These are phyloP conservation scores for Pisolithus marmoratus DNA, from an alignment of 768 basidiomycete species.

Conservation along the genomic window DNA sequence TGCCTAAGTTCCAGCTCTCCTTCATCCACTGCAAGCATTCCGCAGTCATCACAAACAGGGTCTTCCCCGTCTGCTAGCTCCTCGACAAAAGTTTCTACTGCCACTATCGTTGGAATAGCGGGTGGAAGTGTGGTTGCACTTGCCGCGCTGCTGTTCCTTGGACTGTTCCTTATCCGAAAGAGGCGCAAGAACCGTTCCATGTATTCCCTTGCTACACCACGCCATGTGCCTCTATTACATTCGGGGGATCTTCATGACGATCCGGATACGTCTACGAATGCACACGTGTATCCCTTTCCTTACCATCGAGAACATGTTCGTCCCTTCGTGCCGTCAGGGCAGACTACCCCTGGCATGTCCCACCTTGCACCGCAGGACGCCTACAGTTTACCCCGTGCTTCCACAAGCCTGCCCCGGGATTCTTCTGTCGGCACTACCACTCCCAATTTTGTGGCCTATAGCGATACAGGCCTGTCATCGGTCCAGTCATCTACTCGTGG, in stretches of 20 bases:
- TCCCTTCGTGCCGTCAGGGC: constrained; percentile 10
- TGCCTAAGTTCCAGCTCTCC: constrained; percentile 53
- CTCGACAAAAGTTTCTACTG: constrained; percentile 32
- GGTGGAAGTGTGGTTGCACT: constrained; percentile 50
- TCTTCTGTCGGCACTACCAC: constrained; percentile 11
- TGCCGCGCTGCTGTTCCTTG: constrained; percentile 45
- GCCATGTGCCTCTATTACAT: constrained; percentile 27
- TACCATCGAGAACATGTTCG: constrained; percentile 18
- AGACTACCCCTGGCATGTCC: not conserved
- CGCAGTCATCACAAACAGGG: constrained; percentile 14
- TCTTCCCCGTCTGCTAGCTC: constrained; percentile 16
- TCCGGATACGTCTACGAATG: constrained; percentile 23
- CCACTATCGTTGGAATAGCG: constrained; percentile 43
- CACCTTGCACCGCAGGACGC: not conserved
- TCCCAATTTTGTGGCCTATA: constrained; percentile 13
- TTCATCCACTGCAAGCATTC: constrained; percentile 38
- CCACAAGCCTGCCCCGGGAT: too few relatives aligned
- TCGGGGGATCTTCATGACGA: constrained; percentile 35
- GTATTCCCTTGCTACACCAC: constrained; percentile 24
- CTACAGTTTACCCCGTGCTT: constrained; percentile 7
- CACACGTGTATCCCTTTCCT: constrained; percentile 31
- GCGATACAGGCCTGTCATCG: constrained; percentile 17
- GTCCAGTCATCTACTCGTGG: constrained; percentile 38
- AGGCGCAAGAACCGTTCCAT: constrained; percentile 16
- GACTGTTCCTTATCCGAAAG: constrained; percentile 43